Base-by-base conservation (phyloP, 2,329 filamentous ascomycete genomes). In the Harringtonia lauricola region DNA sequence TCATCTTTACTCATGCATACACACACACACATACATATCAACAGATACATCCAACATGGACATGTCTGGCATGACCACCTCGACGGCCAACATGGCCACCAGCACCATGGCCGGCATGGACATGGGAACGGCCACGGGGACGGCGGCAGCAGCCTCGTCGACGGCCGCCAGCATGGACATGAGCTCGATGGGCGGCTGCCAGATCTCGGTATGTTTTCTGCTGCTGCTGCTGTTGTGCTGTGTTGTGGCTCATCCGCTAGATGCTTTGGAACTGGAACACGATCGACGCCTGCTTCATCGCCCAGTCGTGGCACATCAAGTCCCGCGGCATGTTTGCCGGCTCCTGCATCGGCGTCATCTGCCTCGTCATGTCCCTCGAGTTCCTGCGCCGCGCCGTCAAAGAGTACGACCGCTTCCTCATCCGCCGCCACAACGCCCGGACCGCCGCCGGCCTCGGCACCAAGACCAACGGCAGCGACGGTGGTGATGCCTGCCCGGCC, bases 241-340 rank as follows among this genome's bases (percentile, higher is more conserved):
- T 14, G n/a, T 19, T 5, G 29, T 29, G 4, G n/a, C 42, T 17
- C 17, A 19, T 30, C 4, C 2, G 4, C 4, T 8, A 45, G 45
- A 88, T 87, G 83, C 66, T 86, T 34, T 86, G 83, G 81, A 88
- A 87, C 60, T 86, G 81, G 81, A 70, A 83, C 59, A 82, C 79
- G 3, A 66, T 84, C 57, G 78, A 83, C 57, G 63, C 79, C 18
- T 86, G 79, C 63, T 90, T 92, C 70, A 72, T 92, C 55, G 64
- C 81, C 21, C 53, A 58, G 8, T 68, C 71, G 19, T 92, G 86
- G 85, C 79, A 79, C 55, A 74, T 90, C 59, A 79, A 66, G 15
- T 81, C 79, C 21, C 64, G 61, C 3, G 79, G 73, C 59, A 82
- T 82, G 72, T 90, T 94, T 57, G 85, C 82, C 39, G 85, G 81